Conservation (phyloP, 257 asterid genomes). For the Petunia axillaris region DNA sequence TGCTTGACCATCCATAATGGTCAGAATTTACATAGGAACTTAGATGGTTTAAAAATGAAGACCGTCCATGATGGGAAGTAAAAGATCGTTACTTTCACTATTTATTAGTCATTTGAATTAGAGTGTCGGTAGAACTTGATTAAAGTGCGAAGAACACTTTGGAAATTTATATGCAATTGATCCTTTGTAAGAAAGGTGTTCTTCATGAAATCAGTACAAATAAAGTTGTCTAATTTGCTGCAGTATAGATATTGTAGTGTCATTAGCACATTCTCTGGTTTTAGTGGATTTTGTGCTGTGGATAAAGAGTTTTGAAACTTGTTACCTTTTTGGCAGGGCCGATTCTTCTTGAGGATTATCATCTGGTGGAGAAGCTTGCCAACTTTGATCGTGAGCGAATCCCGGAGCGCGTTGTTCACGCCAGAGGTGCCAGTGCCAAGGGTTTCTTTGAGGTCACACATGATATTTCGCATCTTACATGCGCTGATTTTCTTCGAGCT, state of each 20-base stretch:
- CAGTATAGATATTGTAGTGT: neutral
- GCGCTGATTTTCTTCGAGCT: constrained; percentile 97
- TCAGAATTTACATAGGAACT: neutral
- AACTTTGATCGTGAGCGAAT: constrained; percentile 91
- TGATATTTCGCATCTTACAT: constrained; percentile 79
- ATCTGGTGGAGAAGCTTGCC: constrained; percentile 86
- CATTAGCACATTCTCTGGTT: neutral
- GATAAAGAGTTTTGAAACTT: constrained; percentile 20
- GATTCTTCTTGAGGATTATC: constrained; percentile 94
- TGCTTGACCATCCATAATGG: neutral
- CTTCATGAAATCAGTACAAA: constrained; percentile 3
- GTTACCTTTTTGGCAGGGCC: constrained; percentile 56
- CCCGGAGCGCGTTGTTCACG: constrained; percentile 96
- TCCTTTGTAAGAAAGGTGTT: neutral
- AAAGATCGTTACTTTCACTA: neutral
- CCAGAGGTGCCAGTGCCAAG: constrained; percentile 98
- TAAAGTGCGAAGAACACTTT: neutral
- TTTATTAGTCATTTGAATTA: neutral
- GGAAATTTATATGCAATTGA: neutral
- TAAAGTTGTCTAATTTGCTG: neutral
- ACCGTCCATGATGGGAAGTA: neutral
- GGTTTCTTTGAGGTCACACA: constrained; percentile 98
- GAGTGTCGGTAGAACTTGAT: neutral
- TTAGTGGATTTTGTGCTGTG: neutral
- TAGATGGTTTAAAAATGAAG: constrained; percentile 2